Percentiles rank a stretch among this genome's conserved stretches.
Conservation (phyloP, 2,329 filamentous ascomycete genomes). For the Penicillium sp. region DNA sequence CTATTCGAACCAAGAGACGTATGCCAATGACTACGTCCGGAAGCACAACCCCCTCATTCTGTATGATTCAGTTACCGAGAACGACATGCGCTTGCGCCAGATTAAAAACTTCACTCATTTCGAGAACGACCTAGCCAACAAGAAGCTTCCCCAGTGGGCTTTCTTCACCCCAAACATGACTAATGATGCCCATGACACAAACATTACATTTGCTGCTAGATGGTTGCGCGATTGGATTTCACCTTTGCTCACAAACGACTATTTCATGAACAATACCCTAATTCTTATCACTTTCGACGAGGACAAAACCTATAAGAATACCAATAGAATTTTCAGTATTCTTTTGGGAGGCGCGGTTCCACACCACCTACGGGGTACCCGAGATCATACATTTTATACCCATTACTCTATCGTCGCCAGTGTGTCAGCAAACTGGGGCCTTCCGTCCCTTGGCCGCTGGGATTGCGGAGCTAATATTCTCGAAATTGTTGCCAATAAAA, state of each 20-base stretch:
- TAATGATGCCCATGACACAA: slow-evolving; percentile 75
- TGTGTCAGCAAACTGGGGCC: slow-evolving; percentile 70
- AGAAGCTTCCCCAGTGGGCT: slow-evolving; percentile 72
- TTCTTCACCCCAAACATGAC: slow-evolving; percentile 60
- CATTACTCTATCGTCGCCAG: slow-evolving; percentile 74
- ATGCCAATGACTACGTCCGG: slow-evolving; percentile 76
- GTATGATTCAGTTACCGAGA: slow-evolving; percentile 67
- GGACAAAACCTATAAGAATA: slow-evolving; percentile 68
- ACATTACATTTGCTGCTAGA: slow-evolving; percentile 68
- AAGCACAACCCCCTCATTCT: slow-evolving; percentile 76
- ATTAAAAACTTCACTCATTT: slow-evolving; percentile 78
- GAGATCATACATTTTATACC: slow-evolving; percentile 72
- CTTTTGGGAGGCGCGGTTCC: slow-evolving; percentile 78
- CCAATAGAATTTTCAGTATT: slow-evolving; percentile 73
- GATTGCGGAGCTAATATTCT: slow-evolving; percentile 76
- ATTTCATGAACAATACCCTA: slow-evolving; percentile 77
- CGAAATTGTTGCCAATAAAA: slow-evolving; percentile 63
- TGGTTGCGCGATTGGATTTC: slow-evolving; percentile 73
- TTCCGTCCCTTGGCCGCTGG: slow-evolving; percentile 72
- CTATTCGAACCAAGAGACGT: slow-evolving; percentile 62
- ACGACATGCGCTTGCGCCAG: slow-evolving; percentile 63
- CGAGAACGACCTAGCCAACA: slow-evolving; percentile 66
- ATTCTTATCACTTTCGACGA: slow-evolving; percentile 82
- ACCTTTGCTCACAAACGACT: slow-evolving; percentile 69
- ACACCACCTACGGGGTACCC: slow-evolving; percentile 66